phyloP scores from a whole-genome alignment of 305 asterid species.

The Solanum hybrid region DNA sequence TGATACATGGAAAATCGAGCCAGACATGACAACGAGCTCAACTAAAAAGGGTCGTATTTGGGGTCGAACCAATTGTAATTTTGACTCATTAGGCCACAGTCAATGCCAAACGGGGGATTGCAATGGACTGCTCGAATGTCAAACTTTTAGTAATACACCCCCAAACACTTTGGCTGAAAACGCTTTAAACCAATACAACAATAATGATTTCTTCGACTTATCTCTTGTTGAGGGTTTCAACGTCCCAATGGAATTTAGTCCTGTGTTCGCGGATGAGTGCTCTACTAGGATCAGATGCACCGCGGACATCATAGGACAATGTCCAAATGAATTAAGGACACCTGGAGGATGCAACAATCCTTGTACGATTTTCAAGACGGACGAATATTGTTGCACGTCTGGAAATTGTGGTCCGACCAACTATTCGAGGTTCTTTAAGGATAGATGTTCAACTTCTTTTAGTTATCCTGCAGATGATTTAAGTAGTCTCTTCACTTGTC shows the following conservation, averaged over 20 bases:
- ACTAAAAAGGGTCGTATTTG: slow-evolving; percentile 5
- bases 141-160: background rate
- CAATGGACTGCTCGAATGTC: slow-evolving; percentile 15
- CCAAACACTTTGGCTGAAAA: slow-evolving; percentile 15
- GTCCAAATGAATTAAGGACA: slow-evolving; percentile 15
- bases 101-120: slow-evolving; percentile 26
- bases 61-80: slow-evolving; percentile 24
- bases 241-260: slow-evolving; percentile 10
- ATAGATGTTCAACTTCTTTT: slow-evolving; percentile 21
- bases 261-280: background rate
- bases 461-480: slow-evolving; percentile 18
- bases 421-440: background rate
- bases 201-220: slow-evolving; percentile 10
- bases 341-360: slow-evolving; percentile 38
- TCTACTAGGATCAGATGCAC: slow-evolving; percentile 13
- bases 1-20: slow-evolving; percentile 10
- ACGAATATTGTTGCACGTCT: slow-evolving; percentile 8
- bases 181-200: background rate
- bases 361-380: slow-evolving; percentile 14
- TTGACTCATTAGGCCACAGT: slow-evolving; percentile 8
- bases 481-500: slow-evolving; percentile 20
- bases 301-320: slow-evolving; percentile 14
- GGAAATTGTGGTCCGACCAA: background rate
- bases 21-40: background rate
- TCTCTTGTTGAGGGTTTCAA: slow-evolving; percentile 22